Conservation (phyloP, 2,329 filamentous ascomycete genomes). For the Amylocarpus encephaloides region DNA sequence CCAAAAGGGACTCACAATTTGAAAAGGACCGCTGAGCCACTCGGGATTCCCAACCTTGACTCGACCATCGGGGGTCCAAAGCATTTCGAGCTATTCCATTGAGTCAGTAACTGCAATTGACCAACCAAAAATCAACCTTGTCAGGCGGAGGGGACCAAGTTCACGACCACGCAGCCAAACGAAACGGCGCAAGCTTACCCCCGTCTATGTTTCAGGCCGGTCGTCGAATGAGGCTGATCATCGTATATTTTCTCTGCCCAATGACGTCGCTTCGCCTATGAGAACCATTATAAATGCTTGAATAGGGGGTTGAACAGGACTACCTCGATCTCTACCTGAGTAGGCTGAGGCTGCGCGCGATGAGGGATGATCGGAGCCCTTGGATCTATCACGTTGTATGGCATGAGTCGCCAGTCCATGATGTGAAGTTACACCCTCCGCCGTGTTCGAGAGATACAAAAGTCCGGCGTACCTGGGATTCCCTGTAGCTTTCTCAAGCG, state of each 20-base stretch:
- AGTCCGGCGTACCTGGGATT: constrained; percentile 35
- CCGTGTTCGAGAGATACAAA: not conserved
- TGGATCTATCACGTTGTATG: constrained; percentile 20
- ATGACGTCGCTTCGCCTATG: constrained; percentile 40
- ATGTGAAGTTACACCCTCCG: not conserved
- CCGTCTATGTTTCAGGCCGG: constrained; percentile 39
- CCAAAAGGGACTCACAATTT: constrained; percentile 39
- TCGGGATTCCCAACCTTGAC: constrained; percentile 39
- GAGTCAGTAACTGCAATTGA: constrained; percentile 12
- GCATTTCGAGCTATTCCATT: constrained; percentile 37
- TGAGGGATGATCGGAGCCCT: constrained; percentile 17
- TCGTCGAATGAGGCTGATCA: constrained; percentile 43
- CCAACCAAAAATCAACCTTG: constrained; percentile 4
- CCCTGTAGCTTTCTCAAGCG: constrained; percentile 46
- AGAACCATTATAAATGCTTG: constrained; percentile 13
- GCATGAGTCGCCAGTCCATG: constrained; percentile 20
- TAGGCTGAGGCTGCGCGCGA: constrained; percentile 17
- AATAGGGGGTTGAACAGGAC: constrained; percentile 2
- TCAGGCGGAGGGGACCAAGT: not conserved
- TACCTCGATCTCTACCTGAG: constrained; percentile 24
- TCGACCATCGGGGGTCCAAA: constrained; percentile 41
- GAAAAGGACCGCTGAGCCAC: constrained; percentile 46
- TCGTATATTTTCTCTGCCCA: constrained; percentile 59
- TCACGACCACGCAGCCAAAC: not conserved
- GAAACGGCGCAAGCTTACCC: constrained; percentile 28